phyloP scores from a whole-genome alignment of 1,139 yeast species.

The Nakaseomyces delphensis region DNA sequence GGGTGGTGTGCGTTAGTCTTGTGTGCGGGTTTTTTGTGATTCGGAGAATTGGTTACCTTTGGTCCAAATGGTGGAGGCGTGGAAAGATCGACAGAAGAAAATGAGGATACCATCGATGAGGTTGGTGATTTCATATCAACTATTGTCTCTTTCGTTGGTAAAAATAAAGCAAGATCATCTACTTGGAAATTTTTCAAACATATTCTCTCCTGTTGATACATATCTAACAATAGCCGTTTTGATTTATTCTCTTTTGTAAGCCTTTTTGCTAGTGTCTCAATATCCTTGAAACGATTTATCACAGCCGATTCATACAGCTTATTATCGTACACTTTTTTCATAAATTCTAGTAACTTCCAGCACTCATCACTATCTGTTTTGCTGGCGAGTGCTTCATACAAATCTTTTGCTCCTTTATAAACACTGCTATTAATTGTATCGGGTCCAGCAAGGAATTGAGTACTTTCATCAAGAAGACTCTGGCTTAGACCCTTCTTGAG shows the following conservation, averaged over 20 bases:
- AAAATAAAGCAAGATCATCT: slow-evolving; percentile 71
- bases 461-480: slow-evolving; percentile 30
- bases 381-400: slow-evolving; percentile 9
- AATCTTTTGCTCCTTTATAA: slow-evolving; percentile 16
- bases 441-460: slow-evolving; percentile 11
- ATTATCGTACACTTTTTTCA: slow-evolving; percentile 26
- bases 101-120: slow-evolving; percentile 26
- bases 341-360: slow-evolving; percentile 12
- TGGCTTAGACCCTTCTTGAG: slow-evolving; percentile 36
- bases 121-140: slow-evolving; percentile 34
- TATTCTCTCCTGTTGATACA: slow-evolving; percentile 42
- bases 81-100: slow-evolving; percentile 30
- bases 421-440: slow-evolving; percentile 23
- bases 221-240: slow-evolving; percentile 39
- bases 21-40: neutral
- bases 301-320: slow-evolving; percentile 57
- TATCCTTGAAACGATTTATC: slow-evolving; percentile 73
- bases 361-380: slow-evolving; percentile 23
- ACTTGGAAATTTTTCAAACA: slow-evolving; percentile 56
- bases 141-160: slow-evolving; percentile 51
- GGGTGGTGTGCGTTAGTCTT: slow-evolving; percentile 13
- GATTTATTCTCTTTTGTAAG: slow-evolving; percentile 65
- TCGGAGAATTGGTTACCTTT: slow-evolving; percentile 9
- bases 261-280: slow-evolving; percentile 83
- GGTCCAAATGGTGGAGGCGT: slow-evolving; percentile 26